Conservation (phyloP, 805 yeast genomes). For the Starmerella sp. region DNA sequence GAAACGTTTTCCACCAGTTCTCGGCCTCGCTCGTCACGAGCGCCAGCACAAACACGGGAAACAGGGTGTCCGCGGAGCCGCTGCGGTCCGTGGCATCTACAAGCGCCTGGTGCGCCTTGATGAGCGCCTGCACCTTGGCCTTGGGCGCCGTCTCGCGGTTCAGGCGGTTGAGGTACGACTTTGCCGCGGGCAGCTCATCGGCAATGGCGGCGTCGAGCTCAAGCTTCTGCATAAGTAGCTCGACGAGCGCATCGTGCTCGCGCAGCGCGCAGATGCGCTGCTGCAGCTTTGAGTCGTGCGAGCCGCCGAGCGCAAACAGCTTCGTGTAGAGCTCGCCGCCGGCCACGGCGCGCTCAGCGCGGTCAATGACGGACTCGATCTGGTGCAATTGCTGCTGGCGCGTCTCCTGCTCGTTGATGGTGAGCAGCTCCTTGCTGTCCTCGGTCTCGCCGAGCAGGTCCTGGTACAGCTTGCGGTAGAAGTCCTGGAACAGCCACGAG, state of each 20-base stretch:
- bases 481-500: constrained; percentile 33
- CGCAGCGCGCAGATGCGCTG: constrained; percentile 13
- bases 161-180: constrained; percentile 17
- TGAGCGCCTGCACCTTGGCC: constrained; percentile 28
- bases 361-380: constrained; percentile 25
- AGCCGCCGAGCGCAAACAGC: constrained; percentile 25
- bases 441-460: constrained; percentile 20
- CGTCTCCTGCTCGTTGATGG: constrained; percentile 29
- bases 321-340: constrained; percentile 28
- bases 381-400: constrained; percentile 25
- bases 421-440: constrained; percentile 19
- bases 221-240: constrained; percentile 4
- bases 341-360: constrained; percentile 32
- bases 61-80: constrained; percentile 31
- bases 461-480: constrained; percentile 29
- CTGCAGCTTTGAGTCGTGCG: constrained; percentile 23
- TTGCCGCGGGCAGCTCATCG: constrained; percentile 10
- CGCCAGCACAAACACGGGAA: constrained; percentile 32
- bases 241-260: constrained; percentile 6
- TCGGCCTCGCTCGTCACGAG: constrained; percentile 27
- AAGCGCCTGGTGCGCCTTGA: constrained; percentile 30
- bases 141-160: constrained; percentile 28
- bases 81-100: constrained; percentile 25
- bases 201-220: constrained; percentile 2
- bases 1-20: constrained; percentile 30